A percentile compares a stretch with the other conserved stretches of the same genome.
Conservation (phyloP, 2,329 filamentous ascomycete species). For the Aspergillus sp. region DNA sequence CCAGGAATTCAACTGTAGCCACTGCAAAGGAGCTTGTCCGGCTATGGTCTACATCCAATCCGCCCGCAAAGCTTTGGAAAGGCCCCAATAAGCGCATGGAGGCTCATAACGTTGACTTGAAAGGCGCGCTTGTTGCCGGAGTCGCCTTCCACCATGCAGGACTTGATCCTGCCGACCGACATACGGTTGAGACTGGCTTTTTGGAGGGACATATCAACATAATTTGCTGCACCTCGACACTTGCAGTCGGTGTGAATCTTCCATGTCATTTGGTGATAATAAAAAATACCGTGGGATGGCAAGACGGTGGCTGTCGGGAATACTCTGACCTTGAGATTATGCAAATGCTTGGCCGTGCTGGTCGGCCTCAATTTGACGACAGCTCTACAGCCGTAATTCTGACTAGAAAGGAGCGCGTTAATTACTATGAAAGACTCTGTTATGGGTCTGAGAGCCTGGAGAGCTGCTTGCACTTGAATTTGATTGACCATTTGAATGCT, state of each 20-base stretch:
- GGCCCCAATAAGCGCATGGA: slow-evolving; percentile 52
- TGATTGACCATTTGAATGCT: slow-evolving; percentile 82
- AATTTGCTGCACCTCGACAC: slow-evolving; percentile 83
- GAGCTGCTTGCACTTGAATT: slow-evolving; percentile 73
- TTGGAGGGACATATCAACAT: slow-evolving; percentile 70
- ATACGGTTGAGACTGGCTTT: slow-evolving; percentile 66
- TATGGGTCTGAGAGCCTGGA: slow-evolving; percentile 73
- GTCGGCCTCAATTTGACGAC: slow-evolving; percentile 78
- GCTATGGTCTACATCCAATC: slow-evolving; percentile 58
- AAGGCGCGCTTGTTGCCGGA: slow-evolving; percentile 54
- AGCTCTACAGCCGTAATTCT: slow-evolving; percentile 77
- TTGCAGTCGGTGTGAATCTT: slow-evolving; percentile 80
- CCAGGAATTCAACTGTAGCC: slow-evolving; percentile 65
- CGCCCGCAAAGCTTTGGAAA: slow-evolving; percentile 62
- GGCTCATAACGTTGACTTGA: slow-evolving; percentile 61
- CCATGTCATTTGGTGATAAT: slow-evolving; percentile 81
- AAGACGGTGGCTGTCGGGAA: slow-evolving; percentile 61
- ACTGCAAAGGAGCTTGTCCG: slow-evolving; percentile 69
- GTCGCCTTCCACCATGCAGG: slow-evolving; percentile 85
- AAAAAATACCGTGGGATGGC: slow-evolving; percentile 72
- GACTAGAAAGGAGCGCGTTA: slow-evolving; percentile 64
- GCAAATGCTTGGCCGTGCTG: slow-evolving; percentile 86
- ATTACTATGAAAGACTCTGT: slow-evolving; percentile 70
- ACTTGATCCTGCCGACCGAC: slow-evolving; percentile 63
- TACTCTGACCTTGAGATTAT: slow-evolving; percentile 82